Evolutionary conservation across 2,329 filamentous ascomycete species (phyloP).

Genomic region (Fusarium vanettenii): DNA sequence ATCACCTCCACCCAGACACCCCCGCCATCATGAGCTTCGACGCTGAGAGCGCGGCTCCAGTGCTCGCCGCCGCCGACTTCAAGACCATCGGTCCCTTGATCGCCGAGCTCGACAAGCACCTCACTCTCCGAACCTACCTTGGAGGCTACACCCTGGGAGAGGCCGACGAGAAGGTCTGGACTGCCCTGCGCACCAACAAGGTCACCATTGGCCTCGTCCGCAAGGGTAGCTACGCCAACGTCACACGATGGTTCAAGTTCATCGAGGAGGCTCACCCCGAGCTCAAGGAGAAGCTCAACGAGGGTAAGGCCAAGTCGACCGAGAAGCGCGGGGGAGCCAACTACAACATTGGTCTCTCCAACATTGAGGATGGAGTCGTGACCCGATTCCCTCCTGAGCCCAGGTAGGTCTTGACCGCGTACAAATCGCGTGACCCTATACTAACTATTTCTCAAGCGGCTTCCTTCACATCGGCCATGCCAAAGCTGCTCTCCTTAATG

Average conservation of each 20-base stretch:
- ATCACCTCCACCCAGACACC: not conserved
- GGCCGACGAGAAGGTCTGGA: conserved; percentile 85
- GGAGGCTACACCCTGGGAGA: conserved; percentile 83
- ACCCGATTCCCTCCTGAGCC: conserved; percentile 95
- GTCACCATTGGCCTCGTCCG: conserved; percentile 85
- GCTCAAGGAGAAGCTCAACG: conserved; percentile 71
- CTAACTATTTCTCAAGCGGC: conserved; percentile 59
- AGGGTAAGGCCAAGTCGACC: conserved; percentile 64
- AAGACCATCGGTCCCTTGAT: conserved; percentile 83
- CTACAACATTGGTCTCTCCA: conserved; percentile 88
- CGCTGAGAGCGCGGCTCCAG: conserved; percentile 39
- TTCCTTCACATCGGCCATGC: conserved; percentile 97
- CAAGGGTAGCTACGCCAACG: conserved; percentile 79
- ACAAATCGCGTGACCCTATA: conserved; percentile 18
- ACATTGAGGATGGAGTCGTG: conserved; percentile 89
- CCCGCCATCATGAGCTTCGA: conserved; percentile 43
- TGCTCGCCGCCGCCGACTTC: conserved; percentile 66
- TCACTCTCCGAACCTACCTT: conserved; percentile 87
- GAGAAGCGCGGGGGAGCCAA: conserved; percentile 80
- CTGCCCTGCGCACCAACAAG: conserved; percentile 83
- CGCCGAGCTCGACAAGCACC: conserved; percentile 83
- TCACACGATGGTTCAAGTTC: conserved; percentile 88
- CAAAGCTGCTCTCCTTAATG: conserved; percentile 92
- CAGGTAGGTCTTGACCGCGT: conserved; percentile 67
- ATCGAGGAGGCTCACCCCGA: conserved; percentile 85